phyloP scores from a whole-genome alignment of 2,329 filamentous ascomycete species.

The Neofusicoccum parvum region DNA sequence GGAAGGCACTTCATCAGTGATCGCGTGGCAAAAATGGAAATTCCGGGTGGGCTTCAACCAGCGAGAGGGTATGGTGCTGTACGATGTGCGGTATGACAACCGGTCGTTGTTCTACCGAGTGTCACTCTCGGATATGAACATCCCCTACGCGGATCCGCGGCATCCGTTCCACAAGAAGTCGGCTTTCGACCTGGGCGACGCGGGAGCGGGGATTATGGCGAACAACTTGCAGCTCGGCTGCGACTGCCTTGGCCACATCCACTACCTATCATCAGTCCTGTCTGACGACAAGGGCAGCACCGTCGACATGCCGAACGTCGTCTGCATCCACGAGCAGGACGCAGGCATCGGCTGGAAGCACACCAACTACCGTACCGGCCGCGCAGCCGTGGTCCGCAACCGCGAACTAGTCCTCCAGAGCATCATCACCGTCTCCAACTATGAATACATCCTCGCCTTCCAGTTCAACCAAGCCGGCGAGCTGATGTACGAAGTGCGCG shows the following conservation, averaged over 20 bases:
- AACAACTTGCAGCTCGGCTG: conserved; percentile 71
- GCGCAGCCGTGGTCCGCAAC: conserved; percentile 64
- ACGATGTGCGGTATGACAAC: conserved; percentile 65
- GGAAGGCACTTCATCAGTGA: conserved; percentile 55
- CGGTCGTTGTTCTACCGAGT: conserved; percentile 69
- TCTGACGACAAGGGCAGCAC: conserved; percentile 62
- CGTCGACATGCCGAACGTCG: conserved; percentile 63
- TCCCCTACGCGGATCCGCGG: conserved; percentile 65
- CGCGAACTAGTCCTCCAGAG: conserved; percentile 68
- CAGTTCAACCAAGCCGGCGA: conserved; percentile 72
- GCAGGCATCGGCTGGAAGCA: conserved; percentile 71
- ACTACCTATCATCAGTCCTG: conserved; percentile 64
- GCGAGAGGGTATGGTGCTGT: conserved; percentile 69
- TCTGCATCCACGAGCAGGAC: conserved; percentile 73
- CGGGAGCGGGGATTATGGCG: conserved; percentile 65
- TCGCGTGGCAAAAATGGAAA: conserved; percentile 72
- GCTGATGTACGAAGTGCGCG: conserved; percentile 67
- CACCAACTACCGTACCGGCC: conserved; percentile 68
- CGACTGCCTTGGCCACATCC: conserved; percentile 70
- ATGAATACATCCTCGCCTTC: conserved; percentile 73
- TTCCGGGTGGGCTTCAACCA: conserved; percentile 71
- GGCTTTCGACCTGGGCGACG: conserved; percentile 71
- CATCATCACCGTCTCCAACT: conserved; percentile 73
- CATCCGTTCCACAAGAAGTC: conserved; percentile 70
- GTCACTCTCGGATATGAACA: conserved; percentile 68